Base-by-base conservation (phyloP, 2,329 filamentous ascomycete species). In the Sclerotinia trifoliorum region DNA sequence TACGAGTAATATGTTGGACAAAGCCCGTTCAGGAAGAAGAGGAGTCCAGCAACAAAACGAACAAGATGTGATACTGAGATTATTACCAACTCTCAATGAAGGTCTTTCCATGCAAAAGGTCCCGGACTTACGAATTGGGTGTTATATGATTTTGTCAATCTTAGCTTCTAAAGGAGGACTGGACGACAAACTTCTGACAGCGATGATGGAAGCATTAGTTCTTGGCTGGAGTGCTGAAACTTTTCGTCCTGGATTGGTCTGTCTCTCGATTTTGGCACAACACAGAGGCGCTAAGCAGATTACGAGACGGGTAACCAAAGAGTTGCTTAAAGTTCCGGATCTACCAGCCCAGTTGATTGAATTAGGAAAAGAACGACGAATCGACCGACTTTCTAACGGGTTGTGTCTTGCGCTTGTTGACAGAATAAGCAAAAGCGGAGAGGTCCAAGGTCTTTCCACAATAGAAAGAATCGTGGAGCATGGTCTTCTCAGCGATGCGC, bases 101-200 rank as follows among this genome's bases (percentile, higher is more conserved):
- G 92, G 90, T 1, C 84, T 98, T 70, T 84, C 89, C 11, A 85
- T 94, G 81, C 88, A 88, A 74, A 88, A 90, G 70, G 88, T 90
- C 0, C 86, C 93, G 0, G 92, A 94, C 70, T 82, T 97, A 54
- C 91, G 94, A 72, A 86, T 96, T 70, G 93, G 91, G 21, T 94
- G 91, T 68, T 98, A 97, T 78, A 97, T 97, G 90, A 88, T 97
- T 26, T 85, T 94, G 67, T 88, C 93, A 8, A 88, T 98, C 61
- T 85, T 98, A 70, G 93, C 92, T 8, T 89, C 92, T 61, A 97
- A 97, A 79, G 89, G 90, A 0, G 85, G 86, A 60, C 83, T 98
- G 19, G 87, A 91, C 58, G 93, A 98, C 74, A 86, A 86, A 68
- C 86, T 94, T 2, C 83, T 98, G n/a, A 88, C 91, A 66, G 89